Evolutionary conservation across 2,329 filamentous ascomycete genomes (phyloP).

Genomic region (Blastomyces silverae): DNA sequence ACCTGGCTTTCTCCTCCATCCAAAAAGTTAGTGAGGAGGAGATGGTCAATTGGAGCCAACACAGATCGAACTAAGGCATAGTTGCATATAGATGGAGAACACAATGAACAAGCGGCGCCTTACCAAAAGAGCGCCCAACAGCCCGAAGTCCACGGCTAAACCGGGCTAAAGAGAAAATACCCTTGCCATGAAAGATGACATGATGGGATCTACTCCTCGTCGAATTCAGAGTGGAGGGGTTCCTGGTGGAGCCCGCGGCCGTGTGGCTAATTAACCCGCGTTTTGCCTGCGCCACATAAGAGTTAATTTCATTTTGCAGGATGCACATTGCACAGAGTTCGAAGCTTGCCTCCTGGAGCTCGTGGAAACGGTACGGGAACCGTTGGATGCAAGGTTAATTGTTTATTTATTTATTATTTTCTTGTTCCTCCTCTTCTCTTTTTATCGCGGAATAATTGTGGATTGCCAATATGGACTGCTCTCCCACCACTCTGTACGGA

Average conservation of each 20-base stretch:
- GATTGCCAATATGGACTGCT: neutral
- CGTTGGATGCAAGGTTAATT: too few relatives aligned
- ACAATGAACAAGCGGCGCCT: slow-evolving; percentile 14
- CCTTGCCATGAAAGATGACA: neutral
- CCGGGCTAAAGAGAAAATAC: neutral
- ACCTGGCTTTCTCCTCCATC: slow-evolving; percentile 3
- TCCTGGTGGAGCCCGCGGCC: neutral
- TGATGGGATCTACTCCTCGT: neutral
- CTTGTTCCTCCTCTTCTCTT: neutral
- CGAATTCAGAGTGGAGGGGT: neutral
- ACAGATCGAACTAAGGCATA: slow-evolving; percentile 16
- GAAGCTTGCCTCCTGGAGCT: neutral
- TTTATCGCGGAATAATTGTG: neutral
- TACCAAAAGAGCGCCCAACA: slow-evolving; percentile 17
- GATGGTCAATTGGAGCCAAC: slow-evolving; percentile 20
- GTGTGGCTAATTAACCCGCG: neutral
- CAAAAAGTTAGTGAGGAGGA: slow-evolving; percentile 4
- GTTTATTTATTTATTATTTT: too few relatives aligned
- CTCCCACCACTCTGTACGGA: neutral
- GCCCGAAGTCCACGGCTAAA: slow-evolving; percentile 1
- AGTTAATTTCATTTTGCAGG: neutral
- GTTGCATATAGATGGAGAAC: slow-evolving; percentile 14
- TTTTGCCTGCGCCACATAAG: slow-evolving; percentile 6
- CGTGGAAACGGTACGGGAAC: too few relatives aligned
- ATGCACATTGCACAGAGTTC: too few relatives aligned